These are phyloP conservation scores for Phytophthora lateralis DNA, from an alignment of 352 stramenopile species.

Conservation along the genomic window DNA sequence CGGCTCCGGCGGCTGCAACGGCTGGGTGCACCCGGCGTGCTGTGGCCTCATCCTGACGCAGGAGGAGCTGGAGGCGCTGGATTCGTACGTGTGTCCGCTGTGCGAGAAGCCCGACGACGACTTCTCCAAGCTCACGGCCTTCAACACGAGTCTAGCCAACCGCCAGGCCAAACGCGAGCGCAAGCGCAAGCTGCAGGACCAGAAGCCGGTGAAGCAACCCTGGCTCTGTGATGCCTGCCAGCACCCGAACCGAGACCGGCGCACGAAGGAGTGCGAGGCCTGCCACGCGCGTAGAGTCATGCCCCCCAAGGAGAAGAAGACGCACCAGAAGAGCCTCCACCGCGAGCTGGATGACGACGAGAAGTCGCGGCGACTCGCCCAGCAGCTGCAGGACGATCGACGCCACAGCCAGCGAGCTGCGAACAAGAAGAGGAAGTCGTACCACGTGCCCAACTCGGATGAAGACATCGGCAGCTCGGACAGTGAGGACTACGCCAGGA, in stretches of 20 bases:
- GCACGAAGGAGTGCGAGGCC: slow-evolving; percentile 44
- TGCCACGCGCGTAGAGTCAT: slow-evolving; percentile 44
- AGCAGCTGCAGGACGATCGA: slow-evolving; percentile 38
- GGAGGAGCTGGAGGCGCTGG: slow-evolving; percentile 84
- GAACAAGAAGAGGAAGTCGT: slow-evolving; percentile 79
- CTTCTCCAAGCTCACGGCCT: slow-evolving; percentile 60
- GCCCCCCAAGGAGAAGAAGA: slow-evolving; percentile 22
- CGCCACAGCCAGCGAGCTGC: slow-evolving; percentile 64
- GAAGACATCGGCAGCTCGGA: slow-evolving; percentile 63
- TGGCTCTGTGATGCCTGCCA: slow-evolving; percentile 62
- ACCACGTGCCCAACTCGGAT: slow-evolving; percentile 83
- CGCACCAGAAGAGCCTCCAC: slow-evolving; percentile 14
- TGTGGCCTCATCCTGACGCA: slow-evolving; percentile 87
- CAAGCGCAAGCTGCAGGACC: slow-evolving; percentile 41
- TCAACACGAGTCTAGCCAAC: slow-evolving; percentile 83
- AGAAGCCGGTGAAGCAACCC: slow-evolving; percentile 23
- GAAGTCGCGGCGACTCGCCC: slow-evolving; percentile 19
- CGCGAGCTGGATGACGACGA: slow-evolving; percentile 35
- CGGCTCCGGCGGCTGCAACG: slow-evolving; percentile 88
- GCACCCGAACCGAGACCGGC: slow-evolving; percentile 47
- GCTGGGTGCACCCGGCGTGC: slow-evolving; percentile 90
- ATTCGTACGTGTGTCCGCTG: slow-evolving; percentile 86
- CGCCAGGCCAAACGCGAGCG: slow-evolving; percentile 54
- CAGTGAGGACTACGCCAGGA: slow-evolving; percentile 43
- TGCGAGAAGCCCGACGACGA: slow-evolving; percentile 79